A percentile compares a stretch with the other conserved stretches of the same genome.
These are phyloP conservation scores for Fusarium musae DNA, from an alignment of 2,329 filamentous ascomycete species.

Conservation along the genomic window DNA sequence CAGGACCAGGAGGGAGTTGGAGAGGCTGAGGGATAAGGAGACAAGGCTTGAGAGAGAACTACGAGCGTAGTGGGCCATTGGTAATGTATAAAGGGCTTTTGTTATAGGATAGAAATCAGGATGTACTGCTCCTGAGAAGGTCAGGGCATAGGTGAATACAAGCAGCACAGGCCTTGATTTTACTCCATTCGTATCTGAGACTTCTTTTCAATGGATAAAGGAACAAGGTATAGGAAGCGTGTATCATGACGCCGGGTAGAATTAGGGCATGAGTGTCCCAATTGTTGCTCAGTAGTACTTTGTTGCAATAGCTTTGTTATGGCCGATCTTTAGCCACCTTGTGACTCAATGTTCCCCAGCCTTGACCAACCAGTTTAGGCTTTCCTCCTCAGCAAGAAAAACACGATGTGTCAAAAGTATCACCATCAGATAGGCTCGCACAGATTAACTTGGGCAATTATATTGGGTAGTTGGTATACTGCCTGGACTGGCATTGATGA, in stretches of 20 bases:
- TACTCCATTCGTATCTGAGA: accelerated
- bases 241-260: too few species aligned
- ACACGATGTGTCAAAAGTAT: too few species aligned
- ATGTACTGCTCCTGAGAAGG: accelerated
- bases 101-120: neutral
- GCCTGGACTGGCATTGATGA: neutral
- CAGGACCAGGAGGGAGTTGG: neutral
- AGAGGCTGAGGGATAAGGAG: neutral
- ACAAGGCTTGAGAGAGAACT: neutral
- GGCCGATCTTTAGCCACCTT: neutral
- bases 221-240: neutral
- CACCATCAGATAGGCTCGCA: neutral
- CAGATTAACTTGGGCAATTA: neutral
- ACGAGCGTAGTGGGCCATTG: accelerated
- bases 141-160: too few species aligned
- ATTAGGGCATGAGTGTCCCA: accelerated
- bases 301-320: neutral
- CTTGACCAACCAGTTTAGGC: neutral
- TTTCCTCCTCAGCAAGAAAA: neutral
- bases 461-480: neutral
- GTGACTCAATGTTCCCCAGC: neutral
- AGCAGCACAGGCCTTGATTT: accelerated
- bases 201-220: neutral
- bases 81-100: neutral
- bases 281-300: neutral